Evolutionary conservation across 441 rosid species (phyloP).

Genomic region (Eruca vesicaria): DNA sequence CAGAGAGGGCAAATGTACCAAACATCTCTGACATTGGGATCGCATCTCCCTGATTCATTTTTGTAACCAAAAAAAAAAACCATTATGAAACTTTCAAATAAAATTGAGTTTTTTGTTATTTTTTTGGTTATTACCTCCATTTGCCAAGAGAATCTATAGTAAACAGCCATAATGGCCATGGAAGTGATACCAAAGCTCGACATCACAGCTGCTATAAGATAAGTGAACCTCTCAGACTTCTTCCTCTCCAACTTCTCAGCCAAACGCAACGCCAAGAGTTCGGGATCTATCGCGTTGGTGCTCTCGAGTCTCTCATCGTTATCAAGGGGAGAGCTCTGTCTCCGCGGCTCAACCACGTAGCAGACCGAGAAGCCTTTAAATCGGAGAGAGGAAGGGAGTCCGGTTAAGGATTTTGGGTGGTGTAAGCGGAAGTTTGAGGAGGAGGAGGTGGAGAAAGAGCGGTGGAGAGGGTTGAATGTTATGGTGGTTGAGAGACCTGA

Average conservation of each 20-base stretch:
- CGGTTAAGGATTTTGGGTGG: conserved; percentile 35
- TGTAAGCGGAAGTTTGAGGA: conserved; percentile 23
- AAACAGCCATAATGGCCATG: conserved; percentile 88
- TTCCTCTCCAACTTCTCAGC: conserved; percentile 72
- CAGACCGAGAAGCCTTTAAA: conserved; percentile 42
- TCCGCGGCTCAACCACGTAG: conserved; percentile 55
- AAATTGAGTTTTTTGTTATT: too few species aligned
- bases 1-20: conserved; percentile 87
- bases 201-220: conserved; percentile 83
- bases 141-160: conserved; percentile 93
- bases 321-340: conserved; percentile 40
- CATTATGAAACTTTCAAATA: background rate
- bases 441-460: conserved; percentile 18
- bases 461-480: conserved; percentile 41
- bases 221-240: conserved; percentile 79
- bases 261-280: conserved; percentile 47
- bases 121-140: conserved; percentile 46
- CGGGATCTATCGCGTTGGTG: conserved; percentile 17
- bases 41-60: conserved; percentile 59
- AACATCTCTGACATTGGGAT: conserved; percentile 76
- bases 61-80: background rate
- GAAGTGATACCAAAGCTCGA: conserved; percentile 91
- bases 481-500: conserved; percentile 57
- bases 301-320: conserved; percentile 19
- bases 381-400: conserved; percentile 30